phyloP scores from a whole-genome alignment of 1,284 basidiomycete species.

The Cutaneotrichosporon sp. region DNA sequence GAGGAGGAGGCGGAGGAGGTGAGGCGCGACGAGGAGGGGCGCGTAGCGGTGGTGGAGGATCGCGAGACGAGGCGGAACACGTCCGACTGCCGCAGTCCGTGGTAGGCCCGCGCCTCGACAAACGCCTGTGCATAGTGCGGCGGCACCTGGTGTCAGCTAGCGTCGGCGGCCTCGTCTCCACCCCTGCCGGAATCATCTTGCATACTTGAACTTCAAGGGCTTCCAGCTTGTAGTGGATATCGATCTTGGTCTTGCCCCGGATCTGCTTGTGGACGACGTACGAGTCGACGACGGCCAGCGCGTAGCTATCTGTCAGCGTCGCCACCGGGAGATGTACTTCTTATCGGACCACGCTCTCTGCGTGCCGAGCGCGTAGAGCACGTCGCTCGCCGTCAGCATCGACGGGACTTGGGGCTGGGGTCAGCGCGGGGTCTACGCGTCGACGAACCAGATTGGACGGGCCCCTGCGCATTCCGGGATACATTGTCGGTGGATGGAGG shows the following conservation, averaged over 20 bases:
- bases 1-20: not conserved
- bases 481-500: not conserved
- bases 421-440: not conserved
- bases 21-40: too few species aligned
- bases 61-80: not conserved
- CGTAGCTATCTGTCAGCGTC: conserved; percentile 25
- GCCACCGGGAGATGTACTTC: not conserved
- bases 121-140: conserved; percentile 5
- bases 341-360: not conserved
- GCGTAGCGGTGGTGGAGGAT: not conserved
- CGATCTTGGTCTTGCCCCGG: conserved; percentile 26
- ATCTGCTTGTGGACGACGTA: conserved; percentile 39
- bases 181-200: not conserved
- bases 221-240: conserved; percentile 35
- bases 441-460: not conserved
- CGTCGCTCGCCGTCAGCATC: conserved; percentile 4
- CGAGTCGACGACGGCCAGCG: conserved; percentile 36
- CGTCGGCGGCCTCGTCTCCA: not conserved
- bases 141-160: conserved; percentile 13
- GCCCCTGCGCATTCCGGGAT: not conserved
- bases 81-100: conserved; percentile 11
- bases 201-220: conserved; percentile 38
- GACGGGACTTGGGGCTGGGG: not conserved
- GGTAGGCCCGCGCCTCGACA: conserved; percentile 18
- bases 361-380: not conserved